Evolutionary conservation across 2,329 filamentous ascomycete genomes (phyloP).

Genomic region (Colletotrichum caudatum): DNA sequence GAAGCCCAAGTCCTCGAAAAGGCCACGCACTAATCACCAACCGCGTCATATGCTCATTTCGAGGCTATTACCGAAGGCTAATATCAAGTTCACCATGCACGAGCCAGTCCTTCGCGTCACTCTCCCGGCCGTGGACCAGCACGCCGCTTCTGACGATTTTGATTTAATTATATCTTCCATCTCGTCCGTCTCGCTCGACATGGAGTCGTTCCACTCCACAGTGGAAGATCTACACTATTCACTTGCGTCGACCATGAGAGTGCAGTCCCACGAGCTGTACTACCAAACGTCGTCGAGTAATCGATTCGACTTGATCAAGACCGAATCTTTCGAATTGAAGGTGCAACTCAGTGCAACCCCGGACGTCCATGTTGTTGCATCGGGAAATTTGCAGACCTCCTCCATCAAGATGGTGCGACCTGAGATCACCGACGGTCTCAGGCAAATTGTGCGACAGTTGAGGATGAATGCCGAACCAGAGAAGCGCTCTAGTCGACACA

Average conservation of each 20-base stretch:
- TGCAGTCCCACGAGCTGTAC: slow-evolving; percentile 90
- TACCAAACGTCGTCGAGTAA: slow-evolving; percentile 89
- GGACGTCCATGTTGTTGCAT: slow-evolving; percentile 84
- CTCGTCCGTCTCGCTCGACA: slow-evolving; percentile 90
- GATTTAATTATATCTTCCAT: slow-evolving; percentile 96
- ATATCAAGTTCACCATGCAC: slow-evolving; percentile 94
- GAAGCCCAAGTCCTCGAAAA: slow-evolving; percentile 62
- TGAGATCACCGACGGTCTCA: slow-evolving; percentile 92
- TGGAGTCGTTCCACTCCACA: slow-evolving; percentile 94
- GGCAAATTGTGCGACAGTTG: slow-evolving; percentile 89
- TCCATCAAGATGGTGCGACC: slow-evolving; percentile 89
- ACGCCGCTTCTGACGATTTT: slow-evolving; percentile 80
- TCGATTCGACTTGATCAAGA: slow-evolving; percentile 88
- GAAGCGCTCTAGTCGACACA: slow-evolving; percentile 63
- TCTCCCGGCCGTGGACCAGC: slow-evolving; percentile 79
- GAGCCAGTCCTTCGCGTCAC: slow-evolving; percentile 94
- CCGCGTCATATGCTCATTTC: slow-evolving; percentile 78
- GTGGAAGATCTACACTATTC: slow-evolving; percentile 89
- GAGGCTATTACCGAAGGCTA: slow-evolving; percentile 91
- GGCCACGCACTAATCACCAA: slow-evolving; percentile 45
- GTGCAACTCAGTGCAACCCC: slow-evolving; percentile 86
- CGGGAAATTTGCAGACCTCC: slow-evolving; percentile 85
- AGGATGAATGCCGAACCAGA: slow-evolving; percentile 76
- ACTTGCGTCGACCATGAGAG: slow-evolving; percentile 81
- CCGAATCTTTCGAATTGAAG: slow-evolving; percentile 89